Conservation (phyloP, 2,329 filamentous ascomycete genomes). For the Stenocarpella maydis region DNA sequence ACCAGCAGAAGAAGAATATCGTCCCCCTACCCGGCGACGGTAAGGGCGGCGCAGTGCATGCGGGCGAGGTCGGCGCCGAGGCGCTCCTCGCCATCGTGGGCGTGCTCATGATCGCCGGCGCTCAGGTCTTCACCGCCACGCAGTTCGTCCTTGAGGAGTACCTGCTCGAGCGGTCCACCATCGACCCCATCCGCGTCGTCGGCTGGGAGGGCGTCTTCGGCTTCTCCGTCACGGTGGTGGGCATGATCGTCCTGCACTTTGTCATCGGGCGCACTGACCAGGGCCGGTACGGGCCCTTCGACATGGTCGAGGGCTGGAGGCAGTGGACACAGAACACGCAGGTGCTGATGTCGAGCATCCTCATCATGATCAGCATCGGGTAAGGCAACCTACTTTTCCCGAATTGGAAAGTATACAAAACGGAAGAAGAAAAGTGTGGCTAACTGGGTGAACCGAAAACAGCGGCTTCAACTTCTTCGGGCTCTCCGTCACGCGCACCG, state of each 20-base stretch:
- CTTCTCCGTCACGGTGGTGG: constrained; percentile 78
- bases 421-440: neutral
- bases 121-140: constrained; percentile 95
- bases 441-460: constrained; percentile 25
- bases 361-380: constrained; percentile 99
- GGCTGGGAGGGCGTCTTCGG: constrained; percentile 97
- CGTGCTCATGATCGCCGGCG: constrained; percentile 88
- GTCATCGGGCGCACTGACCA: constrained; percentile 76
- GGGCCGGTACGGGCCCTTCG: constrained; percentile 86
- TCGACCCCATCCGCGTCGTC: constrained; percentile 87
- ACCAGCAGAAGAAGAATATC: constrained; percentile 60
- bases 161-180: constrained; percentile 73
- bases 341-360: constrained; percentile 78
- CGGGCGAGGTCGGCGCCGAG: constrained; percentile 51
- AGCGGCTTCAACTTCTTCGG: constrained; percentile 99
- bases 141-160: constrained; percentile 97
- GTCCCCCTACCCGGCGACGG: constrained; percentile 25
- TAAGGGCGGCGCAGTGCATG: constrained; percentile 42
- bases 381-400: constrained; percentile 59
- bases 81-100: constrained; percentile 79
- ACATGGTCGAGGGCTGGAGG: constrained; percentile 84
- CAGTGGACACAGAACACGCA: constrained; percentile 77
- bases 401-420: constrained; percentile 6
- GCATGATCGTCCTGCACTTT: constrained; percentile 83
- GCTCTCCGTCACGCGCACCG: constrained; percentile 85